Conservation (phyloP, 441 rosid species). For the Corymbia calophylla region DNA sequence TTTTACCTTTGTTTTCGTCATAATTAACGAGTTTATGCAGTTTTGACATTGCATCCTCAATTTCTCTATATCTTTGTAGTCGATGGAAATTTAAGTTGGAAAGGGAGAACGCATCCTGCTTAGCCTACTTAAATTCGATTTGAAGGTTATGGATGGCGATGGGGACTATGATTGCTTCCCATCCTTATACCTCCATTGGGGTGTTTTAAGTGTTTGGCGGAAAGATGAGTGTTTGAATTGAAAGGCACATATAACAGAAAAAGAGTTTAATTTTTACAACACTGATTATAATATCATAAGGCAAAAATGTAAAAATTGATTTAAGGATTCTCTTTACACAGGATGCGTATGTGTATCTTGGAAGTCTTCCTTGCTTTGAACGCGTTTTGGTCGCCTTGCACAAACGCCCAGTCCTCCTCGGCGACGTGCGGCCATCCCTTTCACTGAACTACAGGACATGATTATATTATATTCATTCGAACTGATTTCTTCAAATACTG, state of each 20-base stretch:
- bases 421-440: not conserved
- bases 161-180: not conserved
- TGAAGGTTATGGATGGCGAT: not conserved
- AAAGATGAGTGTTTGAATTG: not conserved
- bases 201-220: not conserved
- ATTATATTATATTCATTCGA: not conserved
- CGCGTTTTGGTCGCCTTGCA: not conserved
- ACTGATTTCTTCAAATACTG: not conserved
- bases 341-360: not conserved
- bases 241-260: not conserved
- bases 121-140: not conserved
- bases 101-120: not conserved
- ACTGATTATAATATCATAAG: not conserved
- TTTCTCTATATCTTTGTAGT: not conserved
- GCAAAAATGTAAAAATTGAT: not conserved
- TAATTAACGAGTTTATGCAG: not conserved
- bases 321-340: not conserved
- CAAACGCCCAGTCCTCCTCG: not conserved
- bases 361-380: not conserved
- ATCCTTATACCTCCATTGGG: not conserved
- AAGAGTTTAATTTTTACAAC: not conserved
- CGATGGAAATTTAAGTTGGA: not conserved
- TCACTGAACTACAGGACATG: not conserved
- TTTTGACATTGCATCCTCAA: not conserved
- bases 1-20: not conserved